phyloP scores from a whole-genome alignment of 306 rosid genomes.

The Lupinus albus region DNA sequence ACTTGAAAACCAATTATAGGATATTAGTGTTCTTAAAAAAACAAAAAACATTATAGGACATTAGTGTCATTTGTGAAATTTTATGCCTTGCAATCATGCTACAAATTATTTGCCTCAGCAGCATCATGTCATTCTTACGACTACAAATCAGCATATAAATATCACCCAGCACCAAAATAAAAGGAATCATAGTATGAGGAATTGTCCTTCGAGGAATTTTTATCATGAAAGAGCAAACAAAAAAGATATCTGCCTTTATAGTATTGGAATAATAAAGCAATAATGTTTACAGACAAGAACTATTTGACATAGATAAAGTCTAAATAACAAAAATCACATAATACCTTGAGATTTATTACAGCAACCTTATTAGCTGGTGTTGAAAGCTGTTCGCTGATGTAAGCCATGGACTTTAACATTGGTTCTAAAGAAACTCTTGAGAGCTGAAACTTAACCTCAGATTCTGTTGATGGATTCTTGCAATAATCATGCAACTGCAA shows the following conservation, averaged over 20 bases:
- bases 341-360: conserved; percentile 90
- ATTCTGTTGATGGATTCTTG: conserved; percentile 72
- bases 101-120: conserved; percentile 6
- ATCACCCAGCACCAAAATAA: background rate
- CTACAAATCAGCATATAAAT: conserved; percentile 2
- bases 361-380: conserved; percentile 93
- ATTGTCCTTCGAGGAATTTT: conserved; percentile 1
- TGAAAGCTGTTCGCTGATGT: conserved; percentile 86
- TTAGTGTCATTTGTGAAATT: conserved; percentile 9
- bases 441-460: conserved; percentile 90
- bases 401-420: conserved; percentile 87
- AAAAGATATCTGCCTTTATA: conserved; percentile 1
- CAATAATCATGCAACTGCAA: conserved; percentile 86
- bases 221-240: background rate
- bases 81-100: conserved; percentile 8
- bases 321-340: conserved; percentile 24
- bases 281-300: conserved; percentile 18
- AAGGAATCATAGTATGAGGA: background rate
- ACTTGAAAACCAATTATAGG: too few species aligned
- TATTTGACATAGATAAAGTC: conserved; percentile 29
- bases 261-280: conserved; percentile 31
- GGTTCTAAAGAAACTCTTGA: conserved; percentile 83
- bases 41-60: conserved; percentile 10
- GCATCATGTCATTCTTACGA: background rate
- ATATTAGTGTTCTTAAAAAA: too few species aligned